Evolutionary conservation across 352 stramenopile species (phyloP).

Genomic region (Globisporangium middletonii): DNA sequence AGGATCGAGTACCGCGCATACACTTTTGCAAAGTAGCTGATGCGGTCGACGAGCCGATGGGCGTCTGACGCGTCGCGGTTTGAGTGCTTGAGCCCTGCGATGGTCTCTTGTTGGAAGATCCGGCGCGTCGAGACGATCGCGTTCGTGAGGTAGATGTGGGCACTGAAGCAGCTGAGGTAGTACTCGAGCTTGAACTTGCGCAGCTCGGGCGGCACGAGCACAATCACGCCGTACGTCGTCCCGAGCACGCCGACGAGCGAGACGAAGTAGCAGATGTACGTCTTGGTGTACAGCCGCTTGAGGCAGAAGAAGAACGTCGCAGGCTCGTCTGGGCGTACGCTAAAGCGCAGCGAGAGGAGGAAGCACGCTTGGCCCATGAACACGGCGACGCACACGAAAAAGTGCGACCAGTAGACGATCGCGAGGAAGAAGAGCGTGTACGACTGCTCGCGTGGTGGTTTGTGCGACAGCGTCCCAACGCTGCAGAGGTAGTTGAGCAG

Average conservation of each 20-base stretch:
- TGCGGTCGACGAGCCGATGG: neutral
- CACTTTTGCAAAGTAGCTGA: conserved; percentile 1
- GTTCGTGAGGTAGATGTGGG: neutral
- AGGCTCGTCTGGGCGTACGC: neutral
- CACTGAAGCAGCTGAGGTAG: conserved; percentile 1
- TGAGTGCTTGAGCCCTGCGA: neutral
- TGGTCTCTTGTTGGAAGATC: conserved; percentile 2
- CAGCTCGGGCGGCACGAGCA: neutral
- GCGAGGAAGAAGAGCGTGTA: conserved; percentile 1
- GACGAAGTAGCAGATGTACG: neutral
- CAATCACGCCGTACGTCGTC: neutral
- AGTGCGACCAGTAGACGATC: neutral
- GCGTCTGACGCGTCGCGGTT: neutral
- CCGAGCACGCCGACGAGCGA: neutral
- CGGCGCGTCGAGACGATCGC: conserved; percentile 2
- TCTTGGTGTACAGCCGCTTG: neutral
- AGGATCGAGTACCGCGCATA: neutral
- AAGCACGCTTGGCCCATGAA: conserved; percentile 2
- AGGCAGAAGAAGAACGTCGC: conserved; percentile 2
- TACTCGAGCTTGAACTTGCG: conserved; percentile 4
- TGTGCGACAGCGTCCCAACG: neutral
- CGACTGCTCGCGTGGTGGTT: neutral
- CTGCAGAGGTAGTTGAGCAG: conserved; percentile 1
- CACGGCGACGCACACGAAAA: neutral
- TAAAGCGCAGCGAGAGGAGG: neutral